Conservation (phyloP, 2,329 filamentous ascomycete species). For the Cladophialophora bantiana region DNA sequence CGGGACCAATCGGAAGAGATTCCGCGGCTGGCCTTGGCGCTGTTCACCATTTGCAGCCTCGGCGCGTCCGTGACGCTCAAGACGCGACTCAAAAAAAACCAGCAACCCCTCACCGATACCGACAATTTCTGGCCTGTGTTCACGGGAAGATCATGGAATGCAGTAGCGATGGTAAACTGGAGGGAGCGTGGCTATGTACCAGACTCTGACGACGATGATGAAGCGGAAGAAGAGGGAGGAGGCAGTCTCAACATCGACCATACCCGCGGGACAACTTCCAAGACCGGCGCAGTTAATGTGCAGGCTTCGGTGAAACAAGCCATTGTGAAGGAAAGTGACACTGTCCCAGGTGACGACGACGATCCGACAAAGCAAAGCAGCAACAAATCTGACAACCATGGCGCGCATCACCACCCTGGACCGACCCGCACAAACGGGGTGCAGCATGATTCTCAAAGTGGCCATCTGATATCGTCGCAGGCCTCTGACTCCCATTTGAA, state of each 20-base stretch:
- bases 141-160: conserved; percentile 32
- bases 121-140: neutral
- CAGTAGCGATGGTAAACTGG: conserved; percentile 47
- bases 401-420: neutral
- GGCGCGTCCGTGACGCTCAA: conserved; percentile 14
- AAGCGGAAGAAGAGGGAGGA: conserved; percentile 53
- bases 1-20: neutral
- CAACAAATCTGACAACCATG: neutral
- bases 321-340: conserved; percentile 14
- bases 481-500: neutral
- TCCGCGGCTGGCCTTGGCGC: conserved; percentile 1
- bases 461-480: neutral
- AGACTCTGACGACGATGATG: conserved; percentile 59
- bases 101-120: conserved; percentile 10
- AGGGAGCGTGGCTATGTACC: conserved; percentile 59
- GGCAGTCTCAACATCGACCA: conserved; percentile 42
- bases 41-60: neutral
- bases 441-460: neutral
- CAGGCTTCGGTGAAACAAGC: neutral
- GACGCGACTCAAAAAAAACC: conserved; percentile 17
- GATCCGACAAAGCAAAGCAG: conserved; percentile 28
- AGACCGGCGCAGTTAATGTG: neutral
- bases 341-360: neutral
- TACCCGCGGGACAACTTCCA: conserved; percentile 4
- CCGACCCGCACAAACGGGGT: neutral